phyloP scores from a whole-genome alignment of 371 early-diverging fungal species.

The Mortierella sp. region DNA sequence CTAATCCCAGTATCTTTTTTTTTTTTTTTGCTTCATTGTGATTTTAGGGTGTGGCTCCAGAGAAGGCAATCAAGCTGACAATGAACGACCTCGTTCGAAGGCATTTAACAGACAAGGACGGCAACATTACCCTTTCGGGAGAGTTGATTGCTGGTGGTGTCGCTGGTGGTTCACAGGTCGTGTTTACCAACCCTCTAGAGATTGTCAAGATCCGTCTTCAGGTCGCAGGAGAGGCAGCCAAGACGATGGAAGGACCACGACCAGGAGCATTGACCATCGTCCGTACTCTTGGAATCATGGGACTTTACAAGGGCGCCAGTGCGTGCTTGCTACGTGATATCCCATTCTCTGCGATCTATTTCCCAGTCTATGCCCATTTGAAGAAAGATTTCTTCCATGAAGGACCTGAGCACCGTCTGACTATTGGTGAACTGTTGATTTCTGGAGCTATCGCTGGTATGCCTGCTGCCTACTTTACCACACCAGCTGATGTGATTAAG shows the following conservation, averaged over 20 bases:
- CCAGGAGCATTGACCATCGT: slow-evolving; percentile 90
- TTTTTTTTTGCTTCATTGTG: neutral
- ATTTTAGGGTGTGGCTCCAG: slow-evolving; percentile 74
- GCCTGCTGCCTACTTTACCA: slow-evolving; percentile 98
- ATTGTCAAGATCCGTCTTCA: slow-evolving; percentile 99
- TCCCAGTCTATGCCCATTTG: slow-evolving; percentile 95
- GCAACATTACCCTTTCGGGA: slow-evolving; percentile 70
- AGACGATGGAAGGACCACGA: slow-evolving; percentile 66
- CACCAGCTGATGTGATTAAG: slow-evolving; percentile 99
- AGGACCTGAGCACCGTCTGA: slow-evolving; percentile 77
- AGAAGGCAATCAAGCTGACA: slow-evolving; percentile 98
- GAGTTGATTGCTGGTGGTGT: slow-evolving; percentile 91
- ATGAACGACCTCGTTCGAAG: slow-evolving; percentile 93
- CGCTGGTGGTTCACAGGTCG: slow-evolving; percentile 96
- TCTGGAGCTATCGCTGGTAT: slow-evolving; percentile 98
- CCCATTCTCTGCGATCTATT: slow-evolving; percentile 98
- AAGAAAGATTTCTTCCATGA: slow-evolving; percentile 85
- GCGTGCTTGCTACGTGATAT: slow-evolving; percentile 97
- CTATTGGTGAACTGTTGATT: slow-evolving; percentile 82
- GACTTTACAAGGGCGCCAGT: slow-evolving; percentile 95
- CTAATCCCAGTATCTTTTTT: neutral
- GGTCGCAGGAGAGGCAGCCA: slow-evolving; percentile 84
- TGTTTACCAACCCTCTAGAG: slow-evolving; percentile 90
- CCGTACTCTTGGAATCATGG: slow-evolving; percentile 90
- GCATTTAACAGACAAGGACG: slow-evolving; percentile 70